Evolutionary conservation across 768 basidiomycete genomes (phyloP).

Genomic region (Trametes sanguinea): DNA sequence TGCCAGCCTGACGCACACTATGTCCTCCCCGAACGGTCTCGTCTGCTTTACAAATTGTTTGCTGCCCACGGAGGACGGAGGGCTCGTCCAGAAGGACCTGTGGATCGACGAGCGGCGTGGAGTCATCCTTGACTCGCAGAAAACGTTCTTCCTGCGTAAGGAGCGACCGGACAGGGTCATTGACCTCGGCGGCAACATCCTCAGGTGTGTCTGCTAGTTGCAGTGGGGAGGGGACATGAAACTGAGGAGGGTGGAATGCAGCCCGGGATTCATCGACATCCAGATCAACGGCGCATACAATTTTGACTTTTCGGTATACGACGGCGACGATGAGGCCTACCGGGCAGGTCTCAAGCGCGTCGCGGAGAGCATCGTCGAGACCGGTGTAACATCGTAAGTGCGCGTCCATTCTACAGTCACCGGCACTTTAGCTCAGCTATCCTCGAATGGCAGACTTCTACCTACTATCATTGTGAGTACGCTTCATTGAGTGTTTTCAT

Average conservation of each 20-base stretch:
- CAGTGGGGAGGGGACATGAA: too few species aligned
- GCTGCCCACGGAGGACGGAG: slow-evolving; percentile 78
- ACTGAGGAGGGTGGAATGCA: slow-evolving; percentile 31
- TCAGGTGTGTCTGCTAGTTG: too few species aligned
- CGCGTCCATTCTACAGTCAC: slow-evolving; percentile 9
- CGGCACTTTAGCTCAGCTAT: slow-evolving; percentile 10
- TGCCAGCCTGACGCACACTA: too few species aligned
- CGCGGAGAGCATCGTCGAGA: slow-evolving; percentile 78
- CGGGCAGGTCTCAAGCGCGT: slow-evolving; percentile 65
- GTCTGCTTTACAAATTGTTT: slow-evolving; percentile 89
- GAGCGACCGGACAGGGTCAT: slow-evolving; percentile 64
- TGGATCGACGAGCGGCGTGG: slow-evolving; percentile 82
- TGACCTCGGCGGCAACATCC: slow-evolving; percentile 74
- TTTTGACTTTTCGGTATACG: slow-evolving; percentile 85
- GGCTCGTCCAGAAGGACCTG: slow-evolving; percentile 68
- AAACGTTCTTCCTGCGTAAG: slow-evolving; percentile 64
- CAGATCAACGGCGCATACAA: slow-evolving; percentile 91
- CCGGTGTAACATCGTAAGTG: slow-evolving; percentile 86
- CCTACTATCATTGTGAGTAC: slow-evolving; percentile 56
- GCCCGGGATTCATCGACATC: slow-evolving; percentile 84
- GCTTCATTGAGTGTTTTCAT: too few species aligned
- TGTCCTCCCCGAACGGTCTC: slow-evolving; percentile 58
- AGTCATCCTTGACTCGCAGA: slow-evolving; percentile 72
- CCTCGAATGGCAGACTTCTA: slow-evolving; percentile 23
- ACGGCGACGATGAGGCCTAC: slow-evolving; percentile 70